Evolutionary conservation across 257 asterid species (phyloP), one percentile per base, ranked within the genome.

Genomic region (Plantago major): DNA sequence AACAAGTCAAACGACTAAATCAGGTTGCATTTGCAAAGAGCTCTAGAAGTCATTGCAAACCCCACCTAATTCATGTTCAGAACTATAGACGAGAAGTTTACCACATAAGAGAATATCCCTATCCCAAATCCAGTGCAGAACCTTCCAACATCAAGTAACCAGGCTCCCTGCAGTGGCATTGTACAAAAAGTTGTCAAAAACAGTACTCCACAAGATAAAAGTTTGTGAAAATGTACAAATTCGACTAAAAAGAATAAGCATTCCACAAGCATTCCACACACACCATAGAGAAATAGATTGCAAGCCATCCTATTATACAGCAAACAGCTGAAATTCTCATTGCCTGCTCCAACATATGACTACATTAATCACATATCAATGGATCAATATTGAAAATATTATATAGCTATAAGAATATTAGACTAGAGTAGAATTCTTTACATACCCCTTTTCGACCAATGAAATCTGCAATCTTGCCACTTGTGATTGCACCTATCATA

Each of bases 51-150:
- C 5, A 5, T 30, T 3, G 37, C 37, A 30, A 30, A 30, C 37
- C 4, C 37, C 37, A 30, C 37, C 37, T 30, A 5, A 30, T 2
- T 30, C 37, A 30, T 30, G 5, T 30, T 30, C 37, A 30, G 37
- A 30, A n/a, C n/a, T 30, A 30, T 30, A 46, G 14, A 6, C 26
- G 12, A 60, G n/a, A 43, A 11, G 14, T n/a, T 43, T 80, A 87
- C 96, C 83, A 88, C 98, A 67, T 75, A 88, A 56, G 98, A 90
- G 62, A 82, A 79, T 68, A 83, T 71, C 42, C 98, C 96, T 2
- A 85, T 90, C 66, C 96, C 95, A 68, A 68, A 90, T 67, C 98
- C 96, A 44, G 96, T 85, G 68, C 74, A 81, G 68, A 89, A 84
- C 69, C 97, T 86, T 68, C 89, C 95, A 18, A 76, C 60, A 45